Conservation (phyloP, 805 yeast genomes). For the Saccharomycopsis vini region DNA sequence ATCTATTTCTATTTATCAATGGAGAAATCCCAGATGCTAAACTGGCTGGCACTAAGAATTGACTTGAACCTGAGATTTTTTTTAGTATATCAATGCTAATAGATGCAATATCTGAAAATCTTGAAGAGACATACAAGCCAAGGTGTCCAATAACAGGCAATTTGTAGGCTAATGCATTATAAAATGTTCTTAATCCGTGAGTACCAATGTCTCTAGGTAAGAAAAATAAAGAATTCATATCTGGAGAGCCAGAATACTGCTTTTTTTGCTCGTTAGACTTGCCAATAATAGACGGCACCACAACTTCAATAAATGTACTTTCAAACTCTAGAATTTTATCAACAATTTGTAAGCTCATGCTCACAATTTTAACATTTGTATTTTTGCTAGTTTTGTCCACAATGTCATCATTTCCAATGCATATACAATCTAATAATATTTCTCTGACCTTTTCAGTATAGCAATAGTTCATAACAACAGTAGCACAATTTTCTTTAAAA, state of each 20-base stretch:
- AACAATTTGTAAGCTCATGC: slow-evolving; percentile 36
- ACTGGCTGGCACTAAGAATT: slow-evolving; percentile 30
- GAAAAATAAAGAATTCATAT: slow-evolving; percentile 25
- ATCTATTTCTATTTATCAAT: slow-evolving; percentile 44
- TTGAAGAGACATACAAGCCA: slow-evolving; percentile 63
- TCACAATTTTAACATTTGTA: slow-evolving; percentile 30
- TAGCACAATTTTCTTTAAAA: slow-evolving; percentile 62
- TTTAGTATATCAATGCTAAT: slow-evolving; percentile 45
- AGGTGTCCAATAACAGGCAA: slow-evolving; percentile 66
- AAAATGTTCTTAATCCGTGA: slow-evolving; percentile 55
- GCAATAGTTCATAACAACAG: slow-evolving; percentile 51
- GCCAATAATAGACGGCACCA: slow-evolving; percentile 5
- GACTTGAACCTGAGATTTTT: slow-evolving; percentile 39
- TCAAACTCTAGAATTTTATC: slow-evolving; percentile 43
- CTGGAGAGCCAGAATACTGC: not conserved
- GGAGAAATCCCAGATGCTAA: slow-evolving; percentile 20
- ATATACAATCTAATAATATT: slow-evolving; percentile 46
- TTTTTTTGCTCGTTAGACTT: not conserved
- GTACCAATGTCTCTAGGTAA: slow-evolving; percentile 32
- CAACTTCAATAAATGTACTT: slow-evolving; percentile 41
- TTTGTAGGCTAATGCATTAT: slow-evolving; percentile 62
- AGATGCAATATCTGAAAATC: slow-evolving; percentile 41
- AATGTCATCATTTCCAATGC: slow-evolving; percentile 52
- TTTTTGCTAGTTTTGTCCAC: slow-evolving; percentile 31
- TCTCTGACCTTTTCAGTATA: slow-evolving; percentile 51